phyloP scores from a whole-genome alignment of 768 basidiomycete species.

The Pluteus cervinus region DNA sequence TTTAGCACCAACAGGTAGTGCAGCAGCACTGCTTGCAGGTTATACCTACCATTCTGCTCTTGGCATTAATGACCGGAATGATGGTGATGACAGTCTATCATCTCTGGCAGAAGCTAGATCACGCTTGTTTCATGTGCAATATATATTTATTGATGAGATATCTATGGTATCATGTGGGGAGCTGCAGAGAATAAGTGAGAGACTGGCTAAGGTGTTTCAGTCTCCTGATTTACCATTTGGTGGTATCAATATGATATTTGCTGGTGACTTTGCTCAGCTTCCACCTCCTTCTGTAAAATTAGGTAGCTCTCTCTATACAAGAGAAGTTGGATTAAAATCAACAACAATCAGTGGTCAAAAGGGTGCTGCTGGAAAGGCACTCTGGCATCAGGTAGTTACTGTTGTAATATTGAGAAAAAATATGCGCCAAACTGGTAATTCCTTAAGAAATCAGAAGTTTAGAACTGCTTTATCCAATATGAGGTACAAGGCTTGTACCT shows the following conservation, averaged over 20 bases:
- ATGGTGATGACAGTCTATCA: conserved; percentile 1
- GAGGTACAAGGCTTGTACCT: no score
- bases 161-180: conserved; percentile 30
- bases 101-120: conserved; percentile 2
- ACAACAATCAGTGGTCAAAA: no score
- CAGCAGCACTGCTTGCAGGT: conserved; percentile 31
- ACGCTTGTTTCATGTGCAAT: conserved; percentile 21
- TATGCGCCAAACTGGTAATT: no score
- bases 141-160: conserved; percentile 35
- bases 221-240: conserved; percentile 21
- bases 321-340: no score
- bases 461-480: no score
- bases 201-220: conserved; percentile 14
- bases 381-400: no score
- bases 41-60: conserved; percentile 30
- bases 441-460: no score
- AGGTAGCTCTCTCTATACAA: no score
- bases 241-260: conserved; percentile 30
- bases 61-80: conserved; percentile 8
- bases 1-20: conserved; percentile 30
- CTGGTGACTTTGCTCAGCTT: conserved; percentile 38
- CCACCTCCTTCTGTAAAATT: no score
- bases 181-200: conserved; percentile 19
- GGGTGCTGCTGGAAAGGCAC: no score
- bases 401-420: no score